These are phyloP conservation scores for Friedmanniomyces simplex DNA, from an alignment of 495 filamentous ascomycete species.

Conservation along the genomic window DNA sequence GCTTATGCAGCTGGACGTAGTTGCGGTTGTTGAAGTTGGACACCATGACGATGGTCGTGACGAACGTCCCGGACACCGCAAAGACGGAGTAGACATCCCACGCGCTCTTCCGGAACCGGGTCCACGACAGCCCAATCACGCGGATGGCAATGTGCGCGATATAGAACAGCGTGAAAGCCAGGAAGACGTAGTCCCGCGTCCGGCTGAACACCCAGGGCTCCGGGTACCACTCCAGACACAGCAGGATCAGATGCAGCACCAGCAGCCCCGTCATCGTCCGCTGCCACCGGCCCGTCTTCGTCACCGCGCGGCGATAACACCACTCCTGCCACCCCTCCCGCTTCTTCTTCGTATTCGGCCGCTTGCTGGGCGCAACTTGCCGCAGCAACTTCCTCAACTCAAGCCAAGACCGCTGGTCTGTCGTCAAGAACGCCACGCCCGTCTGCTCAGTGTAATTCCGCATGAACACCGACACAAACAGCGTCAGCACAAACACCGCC, in stretches of 20 bases:
- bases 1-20: constrained; percentile 75
- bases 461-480: constrained; percentile 99
- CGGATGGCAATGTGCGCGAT: constrained; percentile 75
- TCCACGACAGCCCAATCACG: constrained; percentile 83
- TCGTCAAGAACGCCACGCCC: constrained; percentile 89
- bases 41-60: constrained; percentile 62
- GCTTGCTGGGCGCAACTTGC: constrained; percentile 87
- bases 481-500: constrained; percentile 91
- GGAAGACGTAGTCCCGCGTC: constrained; percentile 64
- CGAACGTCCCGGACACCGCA: constrained; percentile 71
- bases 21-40: constrained; percentile 43
- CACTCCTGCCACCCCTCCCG: constrained; percentile 71
- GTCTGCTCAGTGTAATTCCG: constrained; percentile 98
- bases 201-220: constrained; percentile 55
- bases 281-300: constrained; percentile 93
- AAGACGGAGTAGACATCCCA: constrained; percentile 91
- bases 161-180: constrained; percentile 77
- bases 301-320: constrained; percentile 88
- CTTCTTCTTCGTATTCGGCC: constrained; percentile 62
- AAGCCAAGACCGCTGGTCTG: constrained; percentile 94
- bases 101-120: constrained; percentile 79
- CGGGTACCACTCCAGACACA: constrained; percentile 77
- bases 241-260: constrained; percentile 68
- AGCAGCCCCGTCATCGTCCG: constrained; percentile 65
- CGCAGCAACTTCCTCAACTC: constrained; percentile 87